These are phyloP conservation scores for Clohesyomyces aquaticus DNA, from an alignment of 495 filamentous ascomycete genomes.

Conservation along the genomic window DNA sequence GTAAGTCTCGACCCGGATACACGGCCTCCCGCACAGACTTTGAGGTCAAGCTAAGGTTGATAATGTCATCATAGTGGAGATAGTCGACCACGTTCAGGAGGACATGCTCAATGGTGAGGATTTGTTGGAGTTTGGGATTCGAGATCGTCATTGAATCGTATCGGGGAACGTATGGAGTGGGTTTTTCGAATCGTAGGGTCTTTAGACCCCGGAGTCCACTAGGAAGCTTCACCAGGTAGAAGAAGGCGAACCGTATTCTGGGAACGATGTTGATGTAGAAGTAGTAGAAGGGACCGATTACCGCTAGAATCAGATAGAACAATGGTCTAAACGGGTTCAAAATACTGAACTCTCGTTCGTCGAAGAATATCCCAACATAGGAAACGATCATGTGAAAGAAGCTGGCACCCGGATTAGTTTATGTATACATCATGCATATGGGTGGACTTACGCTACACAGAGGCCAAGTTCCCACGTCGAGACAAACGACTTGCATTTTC, in stretches of 20 bases:
- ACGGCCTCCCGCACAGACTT: slow-evolving; percentile 32
- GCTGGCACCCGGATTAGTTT: slow-evolving; percentile 8
- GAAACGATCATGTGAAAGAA: slow-evolving; percentile 31
- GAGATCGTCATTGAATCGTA: slow-evolving; percentile 11
- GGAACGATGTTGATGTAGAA: slow-evolving; percentile 2
- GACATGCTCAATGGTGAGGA: slow-evolving; percentile 37
- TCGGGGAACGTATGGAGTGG: slow-evolving; percentile 18
- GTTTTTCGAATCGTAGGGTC: slow-evolving; percentile 13
- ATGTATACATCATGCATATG: neutral
- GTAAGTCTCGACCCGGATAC: slow-evolving; percentile 25
- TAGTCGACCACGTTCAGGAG: slow-evolving; percentile 21
- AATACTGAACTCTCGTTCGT: slow-evolving; percentile 31
- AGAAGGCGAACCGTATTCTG: slow-evolving; percentile 14
- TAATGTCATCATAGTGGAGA: slow-evolving; percentile 35
- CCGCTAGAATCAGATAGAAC: slow-evolving; percentile 15
- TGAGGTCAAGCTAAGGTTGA: slow-evolving; percentile 32
- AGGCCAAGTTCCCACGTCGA: slow-evolving; percentile 15
- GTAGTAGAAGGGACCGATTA: slow-evolving; percentile 9
- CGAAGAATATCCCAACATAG: slow-evolving; percentile 37
- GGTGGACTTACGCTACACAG: slow-evolving; percentile 8
- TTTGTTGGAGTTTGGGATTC: slow-evolving; percentile 19
- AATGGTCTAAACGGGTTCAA: slow-evolving; percentile 35
- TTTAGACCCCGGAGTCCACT: slow-evolving; percentile 1
- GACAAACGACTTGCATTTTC: slow-evolving; percentile 23
- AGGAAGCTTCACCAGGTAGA: slow-evolving; percentile 12